A percentile compares a stretch with the other conserved stretches of the same genome.
Evolutionary conservation across 139 green algal species (phyloP).

Genomic region (Micractinium sp.): DNA sequence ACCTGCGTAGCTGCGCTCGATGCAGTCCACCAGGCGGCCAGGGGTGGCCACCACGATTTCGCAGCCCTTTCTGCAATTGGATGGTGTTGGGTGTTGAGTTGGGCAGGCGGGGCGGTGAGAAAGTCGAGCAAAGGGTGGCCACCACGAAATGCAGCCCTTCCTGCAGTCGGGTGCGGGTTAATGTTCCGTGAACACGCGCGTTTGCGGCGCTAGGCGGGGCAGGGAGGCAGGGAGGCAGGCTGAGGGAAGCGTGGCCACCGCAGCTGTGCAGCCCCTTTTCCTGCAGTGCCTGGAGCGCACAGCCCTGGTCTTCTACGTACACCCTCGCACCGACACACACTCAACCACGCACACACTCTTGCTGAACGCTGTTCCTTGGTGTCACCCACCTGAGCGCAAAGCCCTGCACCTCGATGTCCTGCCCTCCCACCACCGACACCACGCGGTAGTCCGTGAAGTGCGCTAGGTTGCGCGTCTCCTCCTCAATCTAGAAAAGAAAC

Average conservation of each 20-base stretch:
- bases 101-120: too few species aligned
- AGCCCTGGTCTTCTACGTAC: too few species aligned
- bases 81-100: too few species aligned
- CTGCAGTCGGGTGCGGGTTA: conserved; percentile 53
- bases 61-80: conserved; percentile 80
- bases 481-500: conserved; percentile 79
- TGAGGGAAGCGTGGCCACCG: background rate
- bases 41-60: conserved; percentile 99
- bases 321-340: too few species aligned
- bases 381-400: conserved; percentile 68
- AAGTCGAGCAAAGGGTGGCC: conserved; percentile 95
- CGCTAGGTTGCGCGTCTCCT: conserved; percentile 86
- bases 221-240: background rate
- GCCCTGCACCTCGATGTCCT: conserved; percentile 97
- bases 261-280: too few species aligned
- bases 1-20: conserved; percentile 90
- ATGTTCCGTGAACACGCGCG: too few species aligned
- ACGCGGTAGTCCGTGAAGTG: conserved; percentile 78
- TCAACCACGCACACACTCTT: too few species aligned
- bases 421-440: conserved; percentile 91
- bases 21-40: conserved; percentile 94
- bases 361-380: too few species aligned
- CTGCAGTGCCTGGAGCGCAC: too few species aligned
- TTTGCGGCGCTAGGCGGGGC: too few species aligned
- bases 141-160: conserved; percentile 97